These are phyloP conservation scores for Chamaecrista fasciculata DNA, from an alignment of 306 rosid genomes.

Conservation along the genomic window DNA sequence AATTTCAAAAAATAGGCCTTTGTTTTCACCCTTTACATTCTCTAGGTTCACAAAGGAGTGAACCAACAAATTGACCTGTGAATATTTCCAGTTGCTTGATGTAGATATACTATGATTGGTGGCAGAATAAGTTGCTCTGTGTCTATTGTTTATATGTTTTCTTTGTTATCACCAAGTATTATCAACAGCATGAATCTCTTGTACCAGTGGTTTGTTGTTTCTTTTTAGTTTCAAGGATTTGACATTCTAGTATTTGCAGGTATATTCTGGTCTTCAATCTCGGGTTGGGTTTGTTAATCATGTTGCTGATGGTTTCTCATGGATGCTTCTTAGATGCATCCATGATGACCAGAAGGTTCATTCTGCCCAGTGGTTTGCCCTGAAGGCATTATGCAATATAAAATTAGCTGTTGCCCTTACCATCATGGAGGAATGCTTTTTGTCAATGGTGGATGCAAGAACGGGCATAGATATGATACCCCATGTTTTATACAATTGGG, in stretches of 20 bases:
- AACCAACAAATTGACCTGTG: conserved; percentile 11
- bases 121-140: conserved; percentile 2
- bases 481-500: conserved; percentile 86
- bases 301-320: conserved; percentile 58
- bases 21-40: not conserved
- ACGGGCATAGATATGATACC: conserved; percentile 99
- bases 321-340: conserved; percentile 86
- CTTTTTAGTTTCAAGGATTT: conserved; percentile 17
- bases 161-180: conserved; percentile 5
- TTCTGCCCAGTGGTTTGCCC: conserved; percentile 85
- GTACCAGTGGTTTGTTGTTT: conserved; percentile 6
- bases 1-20: not conserved
- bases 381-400: conserved; percentile 91
- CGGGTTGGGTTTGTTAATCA: conserved; percentile 68
- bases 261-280: conserved; percentile 74
- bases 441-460: conserved; percentile 93
- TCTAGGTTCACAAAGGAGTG: conserved; percentile 11
- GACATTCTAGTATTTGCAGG: conserved; percentile 49
- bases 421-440: conserved; percentile 94
- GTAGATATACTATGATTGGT: conserved; percentile 17
- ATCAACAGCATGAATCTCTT: conserved; percentile 8
- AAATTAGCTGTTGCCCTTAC: conserved; percentile 93
- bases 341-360: conserved; percentile 82
- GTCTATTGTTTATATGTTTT: conserved; percentile 21
- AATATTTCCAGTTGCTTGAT: conserved; percentile 20